phyloP scores from a whole-genome alignment of 495 filamentous ascomycete genomes.

The Talaromyces thailandensis region DNA sequence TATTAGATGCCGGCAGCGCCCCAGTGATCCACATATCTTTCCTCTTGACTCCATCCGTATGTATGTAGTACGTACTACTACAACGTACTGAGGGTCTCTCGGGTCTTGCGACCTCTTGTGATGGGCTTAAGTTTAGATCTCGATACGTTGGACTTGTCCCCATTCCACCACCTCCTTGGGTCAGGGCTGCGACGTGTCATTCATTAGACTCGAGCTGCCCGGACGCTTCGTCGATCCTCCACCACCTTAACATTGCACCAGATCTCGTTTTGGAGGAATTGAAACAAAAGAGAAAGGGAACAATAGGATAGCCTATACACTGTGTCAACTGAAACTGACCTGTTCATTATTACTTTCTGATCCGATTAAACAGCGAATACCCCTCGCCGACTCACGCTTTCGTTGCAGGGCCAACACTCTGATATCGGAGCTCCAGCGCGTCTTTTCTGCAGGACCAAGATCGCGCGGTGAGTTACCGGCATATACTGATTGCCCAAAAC shows the following conservation, averaged over 20 bases:
- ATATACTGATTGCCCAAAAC: neutral
- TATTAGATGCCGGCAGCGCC: conserved; percentile 11
- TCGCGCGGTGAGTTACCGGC: neutral
- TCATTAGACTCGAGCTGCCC: conserved; percentile 1
- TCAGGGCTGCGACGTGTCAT: conserved; percentile 13
- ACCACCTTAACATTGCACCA: neutral
- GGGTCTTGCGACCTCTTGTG: neutral
- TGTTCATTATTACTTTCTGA: neutral
- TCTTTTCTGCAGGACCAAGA: conserved; percentile 5
- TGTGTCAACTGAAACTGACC: neutral
- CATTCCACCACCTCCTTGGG: conserved; percentile 30
- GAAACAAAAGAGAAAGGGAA: conserved; percentile 17
- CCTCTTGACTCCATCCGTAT: conserved; percentile 3
- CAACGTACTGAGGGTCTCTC: neutral
- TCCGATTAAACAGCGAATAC: neutral
- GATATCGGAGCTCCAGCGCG: conserved; percentile 12
- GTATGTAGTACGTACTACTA: conserved; percentile 4
- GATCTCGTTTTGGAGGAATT: conserved; percentile 1
- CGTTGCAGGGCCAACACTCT: conserved; percentile 6
- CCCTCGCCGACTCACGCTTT: conserved; percentile 3
- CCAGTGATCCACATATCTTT: conserved; percentile 14
- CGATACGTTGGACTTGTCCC: conserved; percentile 25
- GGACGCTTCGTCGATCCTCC: conserved; percentile 3
- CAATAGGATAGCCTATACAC: neutral
- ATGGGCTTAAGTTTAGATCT: conserved; percentile 13